These are phyloP conservation scores for Salvia hispanica DNA, from an alignment of 257 asterid species.

Conservation along the genomic window DNA sequence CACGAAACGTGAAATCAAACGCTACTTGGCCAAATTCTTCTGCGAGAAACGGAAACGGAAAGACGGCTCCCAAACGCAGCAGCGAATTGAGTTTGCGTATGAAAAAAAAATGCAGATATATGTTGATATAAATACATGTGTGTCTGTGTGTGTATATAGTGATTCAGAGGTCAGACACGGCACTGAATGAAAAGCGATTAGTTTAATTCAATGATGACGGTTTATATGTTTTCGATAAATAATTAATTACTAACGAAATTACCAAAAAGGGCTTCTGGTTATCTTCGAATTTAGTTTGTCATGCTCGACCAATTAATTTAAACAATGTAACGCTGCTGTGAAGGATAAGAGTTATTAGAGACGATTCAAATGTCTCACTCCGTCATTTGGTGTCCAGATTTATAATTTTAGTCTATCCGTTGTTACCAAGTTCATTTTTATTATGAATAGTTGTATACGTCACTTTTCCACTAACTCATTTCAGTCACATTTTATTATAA, in stretches of 20 bases:
- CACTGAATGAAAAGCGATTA: conserved; percentile 54
- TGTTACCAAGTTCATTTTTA: no score
- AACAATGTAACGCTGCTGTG: no score
- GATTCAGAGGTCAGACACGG: conserved; percentile 80
- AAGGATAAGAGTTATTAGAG: no score
- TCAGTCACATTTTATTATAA: no score
- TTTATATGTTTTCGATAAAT: background rate
- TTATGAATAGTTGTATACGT: no score
- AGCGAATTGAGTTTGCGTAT: conserved; percentile 6
- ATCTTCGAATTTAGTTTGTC: no score
- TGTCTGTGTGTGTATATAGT: background rate
- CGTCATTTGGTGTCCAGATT: no score
- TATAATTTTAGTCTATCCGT: no score
- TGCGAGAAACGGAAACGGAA: background rate
- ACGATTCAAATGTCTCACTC: no score
- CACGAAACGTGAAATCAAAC: conserved; percentile 8
- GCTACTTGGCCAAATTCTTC: conserved; percentile 1
- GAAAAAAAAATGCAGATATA: conserved; percentile 9
- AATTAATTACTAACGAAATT: conserved; percentile 14
- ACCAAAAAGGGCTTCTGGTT: conserved; percentile 38
- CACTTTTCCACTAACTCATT: no score
- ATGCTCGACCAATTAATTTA: background rate
- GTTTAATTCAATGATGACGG: conserved; percentile 28
- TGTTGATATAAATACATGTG: background rate
- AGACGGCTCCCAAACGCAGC: background rate